phyloP scores from a whole-genome alignment of 2,329 filamentous ascomycete genomes.

The Neonectria ditissima region DNA sequence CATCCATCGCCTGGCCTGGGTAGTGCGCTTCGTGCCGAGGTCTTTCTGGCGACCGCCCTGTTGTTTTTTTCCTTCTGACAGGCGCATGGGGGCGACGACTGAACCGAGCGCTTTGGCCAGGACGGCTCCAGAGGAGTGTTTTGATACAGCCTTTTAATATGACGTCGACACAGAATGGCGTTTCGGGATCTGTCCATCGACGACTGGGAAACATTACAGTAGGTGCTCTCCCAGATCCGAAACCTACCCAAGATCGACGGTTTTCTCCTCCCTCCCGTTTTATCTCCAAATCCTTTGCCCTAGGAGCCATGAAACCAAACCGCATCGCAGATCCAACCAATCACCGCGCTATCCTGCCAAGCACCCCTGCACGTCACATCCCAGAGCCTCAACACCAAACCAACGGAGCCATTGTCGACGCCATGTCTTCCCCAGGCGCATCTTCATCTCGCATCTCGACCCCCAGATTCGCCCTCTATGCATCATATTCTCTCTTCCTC shows the following conservation, averaged over 20 bases:
- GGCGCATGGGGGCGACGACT: not conserved
- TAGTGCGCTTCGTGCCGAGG: slow-evolving; percentile 26
- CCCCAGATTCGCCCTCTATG: not conserved
- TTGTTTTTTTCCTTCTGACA: slow-evolving; percentile 9
- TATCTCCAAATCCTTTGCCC: not conserved
- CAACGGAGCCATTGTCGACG: not conserved
- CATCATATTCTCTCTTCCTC: not conserved
- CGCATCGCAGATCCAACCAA: slow-evolving; percentile 27
- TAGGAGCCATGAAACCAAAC: slow-evolving; percentile 1
- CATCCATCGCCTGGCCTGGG: slow-evolving; percentile 17
- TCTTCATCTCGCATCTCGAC: not conserved
- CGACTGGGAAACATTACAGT: not conserved
- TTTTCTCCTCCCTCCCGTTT: not conserved
- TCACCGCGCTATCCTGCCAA: slow-evolving; percentile 21
- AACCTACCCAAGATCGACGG: slow-evolving; percentile 5
- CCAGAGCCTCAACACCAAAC: slow-evolving; percentile 45
- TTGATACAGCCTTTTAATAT: slow-evolving; percentile 2
- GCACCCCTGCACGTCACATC: slow-evolving; percentile 27
- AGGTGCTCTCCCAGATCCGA: not conserved
- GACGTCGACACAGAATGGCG: not conserved
- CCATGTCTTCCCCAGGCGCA: not conserved
- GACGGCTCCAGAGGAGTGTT: not conserved
- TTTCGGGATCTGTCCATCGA: not conserved
- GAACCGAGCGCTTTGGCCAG: not conserved
- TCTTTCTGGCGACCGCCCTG: not conserved